phyloP scores from a whole-genome alignment of 345 rosid genomes.

The Eucalyptus coolabah region DNA sequence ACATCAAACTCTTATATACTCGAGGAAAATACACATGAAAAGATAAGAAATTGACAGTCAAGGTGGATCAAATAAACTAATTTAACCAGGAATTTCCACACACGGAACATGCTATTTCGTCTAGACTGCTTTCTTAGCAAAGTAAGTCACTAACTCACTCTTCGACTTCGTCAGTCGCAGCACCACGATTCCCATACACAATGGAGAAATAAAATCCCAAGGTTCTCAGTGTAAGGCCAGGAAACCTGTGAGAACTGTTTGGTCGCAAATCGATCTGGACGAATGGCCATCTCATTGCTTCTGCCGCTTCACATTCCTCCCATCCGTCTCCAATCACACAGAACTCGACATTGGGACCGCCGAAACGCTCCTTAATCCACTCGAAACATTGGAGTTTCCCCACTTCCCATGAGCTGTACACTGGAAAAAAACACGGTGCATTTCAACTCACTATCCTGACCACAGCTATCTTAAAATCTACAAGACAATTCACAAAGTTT shows the following conservation, averaged over 20 bases:
- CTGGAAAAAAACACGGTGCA: slow-evolving; percentile 18
- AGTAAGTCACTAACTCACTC: background rate
- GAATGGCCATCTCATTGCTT: slow-evolving; percentile 81
- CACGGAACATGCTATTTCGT: background rate
- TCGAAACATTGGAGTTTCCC: slow-evolving; percentile 68
- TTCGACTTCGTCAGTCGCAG: background rate
- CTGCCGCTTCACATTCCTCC: slow-evolving; percentile 88
- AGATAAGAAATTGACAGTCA: background rate
- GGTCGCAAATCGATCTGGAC: slow-evolving; percentile 65
- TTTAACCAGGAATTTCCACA: background rate
- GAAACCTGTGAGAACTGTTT: slow-evolving; percentile 54
- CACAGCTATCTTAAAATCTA: background rate
- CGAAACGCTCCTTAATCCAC: slow-evolving; percentile 58
- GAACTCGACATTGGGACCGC: slow-evolving; percentile 31
- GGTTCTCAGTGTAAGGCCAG: slow-evolving; percentile 65
- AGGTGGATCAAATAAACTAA: background rate
- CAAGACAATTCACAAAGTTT: background rate
- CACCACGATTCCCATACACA: slow-evolving; percentile 34
- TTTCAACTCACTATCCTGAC: background rate
- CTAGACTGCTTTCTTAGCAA: background rate
- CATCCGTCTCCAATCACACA: slow-evolving; percentile 84
- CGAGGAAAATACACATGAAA: background rate
- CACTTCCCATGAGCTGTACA: slow-evolving; percentile 77
- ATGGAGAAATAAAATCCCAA: slow-evolving; percentile 53
- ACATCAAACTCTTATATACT: background rate